These are phyloP conservation scores for Hypoxylon rickii DNA, from an alignment of 495 filamentous ascomycete genomes.

Conservation along the genomic window DNA sequence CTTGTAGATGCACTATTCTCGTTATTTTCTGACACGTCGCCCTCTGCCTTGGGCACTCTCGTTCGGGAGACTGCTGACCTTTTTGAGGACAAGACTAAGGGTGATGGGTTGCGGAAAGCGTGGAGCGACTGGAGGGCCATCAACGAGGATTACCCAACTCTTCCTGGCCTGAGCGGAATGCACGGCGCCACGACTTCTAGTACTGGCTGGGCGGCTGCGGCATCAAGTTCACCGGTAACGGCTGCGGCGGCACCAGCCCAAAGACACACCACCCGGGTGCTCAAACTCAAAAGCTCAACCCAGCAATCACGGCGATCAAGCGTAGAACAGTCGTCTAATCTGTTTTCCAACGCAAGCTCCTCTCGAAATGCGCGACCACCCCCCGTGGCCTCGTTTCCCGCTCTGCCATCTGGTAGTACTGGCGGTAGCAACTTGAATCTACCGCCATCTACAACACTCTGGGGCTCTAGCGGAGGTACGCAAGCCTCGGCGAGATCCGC, in stretches of 20 bases:
- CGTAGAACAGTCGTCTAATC: slow-evolving; percentile 25
- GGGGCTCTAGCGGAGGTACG: slow-evolving; percentile 32
- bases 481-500: slow-evolving; percentile 31
- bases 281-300: slow-evolving; percentile 56
- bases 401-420: slow-evolving; percentile 57
- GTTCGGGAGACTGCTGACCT: slow-evolving; percentile 92
- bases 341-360: slow-evolving; percentile 22
- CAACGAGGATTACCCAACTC: slow-evolving; percentile 93
- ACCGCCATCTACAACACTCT: too few species aligned
- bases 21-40: slow-evolving; percentile 76
- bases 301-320: slow-evolving; percentile 38
- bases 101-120: slow-evolving; percentile 70
- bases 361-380: slow-evolving; percentile 49
- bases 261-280: slow-evolving; percentile 47
- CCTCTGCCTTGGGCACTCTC: slow-evolving; percentile 80
- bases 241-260: slow-evolving; percentile 42
- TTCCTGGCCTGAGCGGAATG: slow-evolving; percentile 73
- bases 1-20: slow-evolving; percentile 81
- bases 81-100: slow-evolving; percentile 80
- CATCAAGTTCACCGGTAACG: slow-evolving; percentile 45
- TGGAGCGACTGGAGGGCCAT: slow-evolving; percentile 96
- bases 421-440: too few species aligned
- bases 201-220: slow-evolving; percentile 57
- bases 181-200: slow-evolving; percentile 51
- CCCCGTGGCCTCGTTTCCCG: slow-evolving; percentile 58